Percentiles rank a stretch among this genome's conserved stretches.
Conservation (phyloP, 768 basidiomycete species). For the Hericium rajendrae region DNA sequence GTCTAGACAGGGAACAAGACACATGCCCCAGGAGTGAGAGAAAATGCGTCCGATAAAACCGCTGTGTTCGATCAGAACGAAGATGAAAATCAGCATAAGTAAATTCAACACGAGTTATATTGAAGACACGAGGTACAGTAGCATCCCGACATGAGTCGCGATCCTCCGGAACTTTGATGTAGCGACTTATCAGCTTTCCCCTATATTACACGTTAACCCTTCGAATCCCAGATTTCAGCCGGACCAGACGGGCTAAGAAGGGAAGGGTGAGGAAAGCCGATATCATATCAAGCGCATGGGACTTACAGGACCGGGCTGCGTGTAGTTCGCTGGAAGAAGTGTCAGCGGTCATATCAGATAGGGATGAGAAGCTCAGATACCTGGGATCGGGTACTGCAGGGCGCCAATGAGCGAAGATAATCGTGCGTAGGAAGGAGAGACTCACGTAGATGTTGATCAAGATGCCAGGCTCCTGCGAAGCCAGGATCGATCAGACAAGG, state of each 20-base stretch:
- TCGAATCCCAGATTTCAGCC: not conserved
- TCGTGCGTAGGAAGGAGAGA: not conserved
- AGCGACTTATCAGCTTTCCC: too few species aligned
- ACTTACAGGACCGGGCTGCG: slow-evolving; percentile 3
- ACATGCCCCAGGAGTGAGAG: too few species aligned
- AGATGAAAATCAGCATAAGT: too few species aligned
- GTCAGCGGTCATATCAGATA: not conserved
- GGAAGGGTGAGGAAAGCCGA: not conserved
- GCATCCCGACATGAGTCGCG: too few species aligned
- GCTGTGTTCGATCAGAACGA: too few species aligned
- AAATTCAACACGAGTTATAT: too few species aligned
- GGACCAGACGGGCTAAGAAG: not conserved
- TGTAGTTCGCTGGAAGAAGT: not conserved
- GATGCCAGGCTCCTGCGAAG: slow-evolving; percentile 21
- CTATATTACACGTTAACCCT: too few species aligned
- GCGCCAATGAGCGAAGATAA: not conserved
- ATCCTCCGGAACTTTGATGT: too few species aligned
- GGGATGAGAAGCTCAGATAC: not conserved
- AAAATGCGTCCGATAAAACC: too few species aligned
- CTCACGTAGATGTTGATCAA: slow-evolving; percentile 22
- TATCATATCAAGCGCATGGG: not conserved
- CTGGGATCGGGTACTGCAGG: not conserved
- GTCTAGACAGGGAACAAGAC: too few species aligned
- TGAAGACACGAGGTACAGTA: too few species aligned
- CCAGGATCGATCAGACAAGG: not conserved